Evolutionary conservation across 768 basidiomycete genomes (phyloP), one percentile per base, ranked within the genome.

Genomic region (Tylopilus felleus): DNA sequence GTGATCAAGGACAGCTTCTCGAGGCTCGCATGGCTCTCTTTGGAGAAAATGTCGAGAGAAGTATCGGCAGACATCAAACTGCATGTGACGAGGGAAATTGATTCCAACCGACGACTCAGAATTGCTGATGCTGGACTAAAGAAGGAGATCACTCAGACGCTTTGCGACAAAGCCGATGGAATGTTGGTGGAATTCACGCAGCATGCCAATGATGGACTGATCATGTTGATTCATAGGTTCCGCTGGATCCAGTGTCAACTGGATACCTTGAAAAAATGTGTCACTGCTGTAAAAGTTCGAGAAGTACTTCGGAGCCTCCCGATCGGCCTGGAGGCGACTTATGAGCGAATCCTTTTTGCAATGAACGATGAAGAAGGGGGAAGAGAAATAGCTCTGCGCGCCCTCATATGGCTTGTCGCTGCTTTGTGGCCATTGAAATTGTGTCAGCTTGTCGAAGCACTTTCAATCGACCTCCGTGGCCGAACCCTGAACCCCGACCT

Each of bases 191-290:
- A 33, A 12, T 31, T 31, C 2, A 4, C 12, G 5, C 12, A 33
- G 0, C 4, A 3, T 4, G 4, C 12, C 10, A 13, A 33, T 12
- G 13, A 33, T 2, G 12, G 13, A 3, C 3, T 33, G 31, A 33
- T 12, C 3, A 13, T 33, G 31, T 13, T 13, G 12, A 13, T 33
- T 10, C 2, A 4, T 2, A 58, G 55, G 60, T 57, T 61, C 7
- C 52, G 60, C 9, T 61, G 60, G 59, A 45, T 62, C 0, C 50
- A 58, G 19, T 62, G 60, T 22, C 60, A 62, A 28, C 49, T 62
- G 16, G 25, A 39, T 19, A 13, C n/a, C 0, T 33, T 61, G 8
- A 57, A 57, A 17, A 22, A 16, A 47, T 61, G 59, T 29, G 21
- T 49, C 2, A 54, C 59, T 17, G 3, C 36, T 5, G 35, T 16